A percentile compares a stretch with the other conserved stretches of the same genome.
Conservation (phyloP, 345 rosid genomes). For the Eucalyptus guilfoylei region DNA sequence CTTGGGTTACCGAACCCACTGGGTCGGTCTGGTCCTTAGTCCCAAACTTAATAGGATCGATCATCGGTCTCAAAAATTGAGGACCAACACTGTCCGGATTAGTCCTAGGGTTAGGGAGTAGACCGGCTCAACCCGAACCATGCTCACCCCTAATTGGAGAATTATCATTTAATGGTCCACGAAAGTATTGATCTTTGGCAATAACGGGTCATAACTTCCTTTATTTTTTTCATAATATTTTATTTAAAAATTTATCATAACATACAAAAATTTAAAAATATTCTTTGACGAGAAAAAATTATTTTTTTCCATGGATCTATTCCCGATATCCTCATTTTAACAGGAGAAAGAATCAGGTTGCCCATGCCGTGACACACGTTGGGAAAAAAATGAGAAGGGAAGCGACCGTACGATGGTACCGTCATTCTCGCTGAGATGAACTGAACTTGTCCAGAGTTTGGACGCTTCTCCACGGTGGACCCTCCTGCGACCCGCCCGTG, state of each 20-base stretch:
- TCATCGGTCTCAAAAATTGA: too few relatives aligned
- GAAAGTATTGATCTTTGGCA: neutral
- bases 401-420: too few relatives aligned
- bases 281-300: rapidly evolving
- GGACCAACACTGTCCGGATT: too few relatives aligned
- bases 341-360: neutral
- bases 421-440: neutral
- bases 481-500: neutral
- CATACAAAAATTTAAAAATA: neutral
- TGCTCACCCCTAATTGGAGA: neutral
- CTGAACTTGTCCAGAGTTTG: neutral
- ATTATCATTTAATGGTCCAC: neutral
- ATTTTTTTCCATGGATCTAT: neutral
- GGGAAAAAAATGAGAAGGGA: neutral
- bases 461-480: neutral
- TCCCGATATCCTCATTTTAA: neutral
- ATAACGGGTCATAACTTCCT: neutral
- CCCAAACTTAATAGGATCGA: too few relatives aligned
- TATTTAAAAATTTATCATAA: rapidly evolving
- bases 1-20: too few relatives aligned
- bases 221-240: rapidly evolving
- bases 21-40: too few relatives aligned
- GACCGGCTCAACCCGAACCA: too few relatives aligned
- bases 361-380: too few relatives aligned
- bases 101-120: too few relatives aligned